These are phyloP conservation scores for Torulaspora indica DNA, from an alignment of 805 yeast species.

Conservation along the genomic window DNA sequence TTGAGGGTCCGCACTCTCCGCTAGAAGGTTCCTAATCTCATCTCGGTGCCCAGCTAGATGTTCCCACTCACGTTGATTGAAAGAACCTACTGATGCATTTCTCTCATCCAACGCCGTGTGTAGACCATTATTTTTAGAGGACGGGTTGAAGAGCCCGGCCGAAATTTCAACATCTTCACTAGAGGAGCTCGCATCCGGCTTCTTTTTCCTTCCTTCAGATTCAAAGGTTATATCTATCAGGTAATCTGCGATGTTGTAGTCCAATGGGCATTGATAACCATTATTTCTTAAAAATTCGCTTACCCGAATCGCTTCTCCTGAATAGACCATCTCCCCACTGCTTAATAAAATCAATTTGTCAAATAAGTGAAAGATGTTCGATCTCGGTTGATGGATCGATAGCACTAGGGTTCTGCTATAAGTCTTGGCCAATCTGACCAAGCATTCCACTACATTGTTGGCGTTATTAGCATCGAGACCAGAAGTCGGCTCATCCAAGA, in stretches of 20 bases:
- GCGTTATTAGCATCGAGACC: conserved; percentile 96
- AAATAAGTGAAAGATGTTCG: conserved; percentile 88
- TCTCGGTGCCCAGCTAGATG: conserved; percentile 79
- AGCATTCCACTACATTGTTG: conserved; percentile 78
- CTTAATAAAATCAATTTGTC: conserved; percentile 77
- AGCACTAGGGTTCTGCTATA: conserved; percentile 84
- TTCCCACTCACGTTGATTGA: conserved; percentile 78
- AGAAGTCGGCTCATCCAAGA: conserved; percentile 90
- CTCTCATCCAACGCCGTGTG: conserved; percentile 11
- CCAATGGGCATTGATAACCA: conserved; percentile 81
- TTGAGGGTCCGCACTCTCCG: conserved; percentile 18
- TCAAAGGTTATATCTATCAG: conserved; percentile 86
- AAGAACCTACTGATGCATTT: conserved; percentile 25
- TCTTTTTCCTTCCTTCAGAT: conserved; percentile 15
- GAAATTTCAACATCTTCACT: conserved; percentile 32
- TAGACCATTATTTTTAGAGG: conserved; percentile 8
- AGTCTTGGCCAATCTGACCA: conserved; percentile 72
- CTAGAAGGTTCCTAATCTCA: conserved; percentile 43
- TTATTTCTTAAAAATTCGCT: conserved; percentile 66
- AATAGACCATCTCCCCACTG: conserved; percentile 79
- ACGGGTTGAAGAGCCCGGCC: conserved; percentile 15
- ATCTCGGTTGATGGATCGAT: conserved; percentile 95
- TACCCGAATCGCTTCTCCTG: conserved; percentile 77
- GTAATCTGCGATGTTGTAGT: conserved; percentile 91
- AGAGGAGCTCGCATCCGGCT: conserved; percentile 5